phyloP scores from a whole-genome alignment of 2,329 filamentous ascomycete species.

The Anisogramma anomala region DNA sequence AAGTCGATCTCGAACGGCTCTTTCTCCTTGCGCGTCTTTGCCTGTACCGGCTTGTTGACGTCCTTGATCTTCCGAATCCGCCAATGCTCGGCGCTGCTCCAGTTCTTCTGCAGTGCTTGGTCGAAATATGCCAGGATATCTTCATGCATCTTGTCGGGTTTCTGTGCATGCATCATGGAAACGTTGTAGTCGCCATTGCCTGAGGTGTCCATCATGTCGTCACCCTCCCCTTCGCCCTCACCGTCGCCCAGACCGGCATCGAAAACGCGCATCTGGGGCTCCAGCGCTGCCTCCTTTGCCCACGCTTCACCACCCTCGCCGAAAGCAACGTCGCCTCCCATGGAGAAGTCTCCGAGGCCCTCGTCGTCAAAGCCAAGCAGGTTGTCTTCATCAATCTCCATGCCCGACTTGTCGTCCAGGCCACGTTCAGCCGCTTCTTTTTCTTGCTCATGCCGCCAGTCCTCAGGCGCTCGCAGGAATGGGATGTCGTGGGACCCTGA shows the following conservation, averaged over 20 bases:
- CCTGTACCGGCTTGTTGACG: slow-evolving; percentile 49
- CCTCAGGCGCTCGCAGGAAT: slow-evolving; percentile 79
- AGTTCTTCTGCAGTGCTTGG: slow-evolving; percentile 91
- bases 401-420: slow-evolving; percentile 56
- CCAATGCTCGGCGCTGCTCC: slow-evolving; percentile 98
- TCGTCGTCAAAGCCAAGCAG: slow-evolving; percentile 73
- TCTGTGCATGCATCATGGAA: slow-evolving; percentile 59
- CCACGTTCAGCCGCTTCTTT: slow-evolving; percentile 45
- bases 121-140: slow-evolving; percentile 98
- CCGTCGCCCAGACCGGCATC: slow-evolving; percentile 47
- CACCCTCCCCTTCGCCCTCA: slow-evolving; percentile 41
- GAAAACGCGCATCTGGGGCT: slow-evolving; percentile 76
- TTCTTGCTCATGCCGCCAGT: slow-evolving; percentile 64
- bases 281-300: slow-evolving; percentile 79
- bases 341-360: slow-evolving; percentile 58
- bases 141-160: slow-evolving; percentile 64
- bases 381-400: slow-evolving; percentile 80
- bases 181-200: slow-evolving; percentile 61
- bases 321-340: slow-evolving; percentile 66
- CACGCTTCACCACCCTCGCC: slow-evolving; percentile 93
- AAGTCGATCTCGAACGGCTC: slow-evolving; percentile 96
- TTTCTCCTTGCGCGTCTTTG: slow-evolving; percentile 77
- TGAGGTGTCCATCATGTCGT: slow-evolving; percentile 49
- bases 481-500: slow-evolving; percentile 80
- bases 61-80: slow-evolving; percentile 89